phyloP scores from a whole-genome alignment of 495 filamentous ascomycete genomes.

The Neurospora intermedia region DNA sequence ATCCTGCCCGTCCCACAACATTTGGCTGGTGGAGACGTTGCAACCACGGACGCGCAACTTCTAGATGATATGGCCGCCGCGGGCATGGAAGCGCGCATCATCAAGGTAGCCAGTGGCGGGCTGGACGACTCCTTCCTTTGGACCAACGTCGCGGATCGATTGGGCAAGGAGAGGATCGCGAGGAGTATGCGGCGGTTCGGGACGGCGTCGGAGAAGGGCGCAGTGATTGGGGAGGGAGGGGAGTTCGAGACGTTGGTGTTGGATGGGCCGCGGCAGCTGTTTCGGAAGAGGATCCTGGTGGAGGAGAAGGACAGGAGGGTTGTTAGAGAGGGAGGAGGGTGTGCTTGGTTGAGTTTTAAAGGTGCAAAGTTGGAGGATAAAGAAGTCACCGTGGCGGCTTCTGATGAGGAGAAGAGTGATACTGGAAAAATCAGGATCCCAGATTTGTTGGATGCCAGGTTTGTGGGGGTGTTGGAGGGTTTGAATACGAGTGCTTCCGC shows the following conservation, averaged over 20 bases:
- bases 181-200: conserved; percentile 61
- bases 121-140: conserved; percentile 74
- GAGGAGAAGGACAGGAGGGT: conserved; percentile 40
- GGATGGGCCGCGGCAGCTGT: conserved; percentile 62
- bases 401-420: not conserved
- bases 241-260: conserved; percentile 93
- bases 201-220: conserved; percentile 44
- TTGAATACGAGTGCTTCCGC: not conserved
- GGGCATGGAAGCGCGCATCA: conserved; percentile 71
- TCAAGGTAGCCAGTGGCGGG: conserved; percentile 91
- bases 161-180: conserved; percentile 42
- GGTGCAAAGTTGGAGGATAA: not conserved
- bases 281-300: conserved; percentile 60
- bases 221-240: conserved; percentile 82
- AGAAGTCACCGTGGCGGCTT: not conserved
- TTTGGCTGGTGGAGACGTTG: not conserved
- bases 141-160: conserved; percentile 57
- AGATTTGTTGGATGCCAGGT: conserved; percentile 35
- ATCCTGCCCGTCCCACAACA: conserved; percentile 41
- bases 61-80: conserved; percentile 70
- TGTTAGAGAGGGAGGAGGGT: conserved; percentile 59
- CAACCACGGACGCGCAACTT: conserved; percentile 34
- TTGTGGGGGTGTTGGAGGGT: conserved; percentile 20
- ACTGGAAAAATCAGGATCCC: conserved; percentile 31
- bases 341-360: conserved; percentile 28